Evolutionary conservation across 257 asterid species (phyloP).

Genomic region (Gardenia jasminoides): DNA sequence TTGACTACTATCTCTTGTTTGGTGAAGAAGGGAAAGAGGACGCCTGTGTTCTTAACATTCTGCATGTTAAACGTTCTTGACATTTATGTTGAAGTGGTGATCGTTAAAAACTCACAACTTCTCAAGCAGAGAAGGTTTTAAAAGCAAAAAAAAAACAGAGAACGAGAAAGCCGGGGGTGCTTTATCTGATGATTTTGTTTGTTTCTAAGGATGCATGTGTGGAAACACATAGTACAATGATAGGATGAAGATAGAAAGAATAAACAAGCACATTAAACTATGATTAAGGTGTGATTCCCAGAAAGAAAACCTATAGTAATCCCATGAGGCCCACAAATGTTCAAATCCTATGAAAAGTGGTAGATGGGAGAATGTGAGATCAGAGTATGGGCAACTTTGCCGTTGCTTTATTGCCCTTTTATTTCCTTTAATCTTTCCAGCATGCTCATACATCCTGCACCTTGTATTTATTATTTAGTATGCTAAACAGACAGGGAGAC

Average conservation of each 20-base stretch:
- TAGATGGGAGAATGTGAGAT: conserved; percentile 53
- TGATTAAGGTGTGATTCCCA: conserved; percentile 21
- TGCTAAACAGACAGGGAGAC: conserved; percentile 17
- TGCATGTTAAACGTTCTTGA: not conserved
- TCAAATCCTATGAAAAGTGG: conserved; percentile 46
- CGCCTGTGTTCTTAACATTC: not conserved
- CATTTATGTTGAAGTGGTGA: not conserved
- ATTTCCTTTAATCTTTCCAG: conserved; percentile 33
- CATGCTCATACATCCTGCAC: conserved; percentile 39
- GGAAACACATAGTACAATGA: not conserved
- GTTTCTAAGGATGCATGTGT: not conserved
- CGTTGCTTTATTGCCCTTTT: conserved; percentile 37
- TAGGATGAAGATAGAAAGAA: conserved; percentile 8
- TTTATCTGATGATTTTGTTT: conserved; percentile 15
- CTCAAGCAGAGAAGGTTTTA: conserved; percentile 7
- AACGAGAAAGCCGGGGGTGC: not conserved
- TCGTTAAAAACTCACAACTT: not conserved
- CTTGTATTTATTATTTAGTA: conserved; percentile 26
- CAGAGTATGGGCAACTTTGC: conserved; percentile 74
- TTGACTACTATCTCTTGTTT: not conserved
- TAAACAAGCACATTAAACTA: conserved; percentile 8
- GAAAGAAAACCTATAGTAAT: conserved; percentile 15
- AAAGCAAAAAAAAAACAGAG: not conserved
- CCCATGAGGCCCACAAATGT: conserved; percentile 45
- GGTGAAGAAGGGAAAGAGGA: not conserved